A percentile compares a stretch with the other conserved stretches of the same genome.
Evolutionary conservation across 331 rosid genomes (phyloP).

Genomic region (Erythrophleum ivorense): DNA sequence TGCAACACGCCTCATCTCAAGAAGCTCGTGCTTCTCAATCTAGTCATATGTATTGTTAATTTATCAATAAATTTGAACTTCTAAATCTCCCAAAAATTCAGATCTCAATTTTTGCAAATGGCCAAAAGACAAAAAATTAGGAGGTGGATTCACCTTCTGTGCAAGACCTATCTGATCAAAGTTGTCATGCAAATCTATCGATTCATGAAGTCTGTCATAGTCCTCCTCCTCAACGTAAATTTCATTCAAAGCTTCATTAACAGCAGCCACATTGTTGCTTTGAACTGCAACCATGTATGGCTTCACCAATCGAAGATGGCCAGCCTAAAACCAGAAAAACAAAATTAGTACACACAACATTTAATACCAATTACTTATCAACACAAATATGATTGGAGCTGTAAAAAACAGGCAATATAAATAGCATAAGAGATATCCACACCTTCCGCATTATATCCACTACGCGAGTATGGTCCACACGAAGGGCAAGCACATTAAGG

Average conservation of each 20-base stretch:
- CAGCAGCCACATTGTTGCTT: slow-evolving; percentile 96
- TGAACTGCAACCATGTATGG: slow-evolving; percentile 99
- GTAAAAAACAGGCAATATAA: background rate
- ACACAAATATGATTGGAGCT: slow-evolving; percentile 14
- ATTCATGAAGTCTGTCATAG: slow-evolving; percentile 93
- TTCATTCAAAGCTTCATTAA: slow-evolving; percentile 94
- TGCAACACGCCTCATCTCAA: slow-evolving; percentile 94
- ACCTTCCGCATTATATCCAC: slow-evolving; percentile 98
- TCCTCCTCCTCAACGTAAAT: slow-evolving; percentile 95
- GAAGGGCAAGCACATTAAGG: slow-evolving; percentile 91
- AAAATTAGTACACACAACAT: slow-evolving; percentile 23
- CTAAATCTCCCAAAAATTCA: slow-evolving; percentile 19
- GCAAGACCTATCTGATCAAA: slow-evolving; percentile 98
- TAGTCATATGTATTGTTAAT: slow-evolving; percentile 38
- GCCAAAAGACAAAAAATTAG: slow-evolving; percentile 28
- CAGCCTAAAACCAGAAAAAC: slow-evolving; percentile 64
- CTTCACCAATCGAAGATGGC: slow-evolving; percentile 88
- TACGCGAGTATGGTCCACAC: slow-evolving; percentile 96
- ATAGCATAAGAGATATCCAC: slow-evolving; percentile 33
- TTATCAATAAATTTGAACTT: slow-evolving; percentile 36
- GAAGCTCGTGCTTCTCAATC: slow-evolving; percentile 96
- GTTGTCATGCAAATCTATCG: slow-evolving; percentile 88
- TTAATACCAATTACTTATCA: slow-evolving; percentile 28
- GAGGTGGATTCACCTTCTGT: slow-evolving; percentile 63
- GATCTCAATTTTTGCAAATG: slow-evolving; percentile 16